These are phyloP conservation scores for Pezicula rhizophila DNA, from an alignment of 2,329 filamentous ascomycete species.

Conservation along the genomic window DNA sequence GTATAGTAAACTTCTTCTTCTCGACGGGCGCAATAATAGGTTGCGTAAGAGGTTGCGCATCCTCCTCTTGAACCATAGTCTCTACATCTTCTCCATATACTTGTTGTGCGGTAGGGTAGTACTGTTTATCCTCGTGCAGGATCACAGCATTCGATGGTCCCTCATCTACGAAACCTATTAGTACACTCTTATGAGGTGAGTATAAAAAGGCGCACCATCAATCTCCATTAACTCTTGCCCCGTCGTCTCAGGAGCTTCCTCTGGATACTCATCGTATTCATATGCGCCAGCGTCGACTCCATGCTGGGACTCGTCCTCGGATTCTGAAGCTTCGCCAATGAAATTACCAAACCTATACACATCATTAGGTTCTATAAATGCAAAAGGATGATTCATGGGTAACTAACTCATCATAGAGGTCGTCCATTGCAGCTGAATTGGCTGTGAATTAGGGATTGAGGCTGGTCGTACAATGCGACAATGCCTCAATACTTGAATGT, in stretches of 20 bases:
- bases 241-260: conserved; percentile 54
- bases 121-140: conserved; percentile 98
- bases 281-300: conserved; percentile 71
- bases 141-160: conserved; percentile 95
- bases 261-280: conserved; percentile 70
- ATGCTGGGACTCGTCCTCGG: conserved; percentile 78
- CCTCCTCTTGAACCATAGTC: conserved; percentile 92
- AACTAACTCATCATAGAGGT: conserved; percentile 88
- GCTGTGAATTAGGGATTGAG: conserved; percentile 1
- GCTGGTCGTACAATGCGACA: conserved; percentile 10
- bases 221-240: conserved; percentile 91
- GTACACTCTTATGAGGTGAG: conserved; percentile 8
- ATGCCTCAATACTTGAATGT: conserved; percentile 2
- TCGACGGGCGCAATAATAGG: conserved; percentile 92
- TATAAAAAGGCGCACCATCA: conserved; percentile 52
- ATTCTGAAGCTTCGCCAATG: conserved; percentile 87
- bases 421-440: conserved; percentile 60
- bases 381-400: background rate
- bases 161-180: conserved; percentile 47
- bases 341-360: conserved; percentile 84
- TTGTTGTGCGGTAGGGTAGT: conserved; percentile 96
- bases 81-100: conserved; percentile 93
- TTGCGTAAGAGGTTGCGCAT: conserved; percentile 84
- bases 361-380: conserved; percentile 12
- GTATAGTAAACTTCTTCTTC: conserved; percentile 91